Evolutionary conservation across 257 asterid genomes (phyloP), one percentile per base, ranked within the genome.

Genomic region (Schizonepeta tenuifolia): DNA sequence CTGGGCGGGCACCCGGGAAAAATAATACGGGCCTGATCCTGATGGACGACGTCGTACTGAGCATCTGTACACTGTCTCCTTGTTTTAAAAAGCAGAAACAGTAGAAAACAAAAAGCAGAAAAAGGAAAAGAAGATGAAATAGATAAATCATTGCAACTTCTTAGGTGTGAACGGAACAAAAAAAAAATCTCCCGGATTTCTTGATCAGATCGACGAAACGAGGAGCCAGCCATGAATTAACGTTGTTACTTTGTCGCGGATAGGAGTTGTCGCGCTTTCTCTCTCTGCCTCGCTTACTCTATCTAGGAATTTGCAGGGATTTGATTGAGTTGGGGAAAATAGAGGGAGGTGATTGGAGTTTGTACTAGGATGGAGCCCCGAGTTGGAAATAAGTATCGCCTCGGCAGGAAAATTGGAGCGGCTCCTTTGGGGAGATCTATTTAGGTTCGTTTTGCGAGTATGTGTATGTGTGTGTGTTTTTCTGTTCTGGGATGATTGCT

Each of bases 401-500:
- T 92, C 65, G 96, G 97, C 54, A 87, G 97, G 79, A 92, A 92
- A 79, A 88, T 92, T 36, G 97, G 55, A 87, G 96, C 78, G 97
- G 97, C 47, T 89, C 97, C 6, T 92, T 92, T 68, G 97, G 97
- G 68, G 97, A 92, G 96, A 89, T 92, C 88, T 86, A 92, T 78
- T 83, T 92, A 56, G 97, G 97, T 87, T 51, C 44, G 76, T 70
- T 77, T 59, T 62, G 46, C 10, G 1, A 17, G 8, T 15, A 1
- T 33, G 46, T 17, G 66, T 59, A 26, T 31, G 41, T 57, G 11
- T 26, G 33, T 26, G 28, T 57, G 18, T 24, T 9, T 24, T 9
- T 28, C 66, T 15, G 22, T 54, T 57, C 7, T 35, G 26, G 31
- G 36, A 26, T 22, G 38, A 40, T 59, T 68, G 28, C 13, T 50